Evolutionary conservation across 2,329 filamentous ascomycete species (phyloP).

Genomic region (Exophiala alcalophila): DNA sequence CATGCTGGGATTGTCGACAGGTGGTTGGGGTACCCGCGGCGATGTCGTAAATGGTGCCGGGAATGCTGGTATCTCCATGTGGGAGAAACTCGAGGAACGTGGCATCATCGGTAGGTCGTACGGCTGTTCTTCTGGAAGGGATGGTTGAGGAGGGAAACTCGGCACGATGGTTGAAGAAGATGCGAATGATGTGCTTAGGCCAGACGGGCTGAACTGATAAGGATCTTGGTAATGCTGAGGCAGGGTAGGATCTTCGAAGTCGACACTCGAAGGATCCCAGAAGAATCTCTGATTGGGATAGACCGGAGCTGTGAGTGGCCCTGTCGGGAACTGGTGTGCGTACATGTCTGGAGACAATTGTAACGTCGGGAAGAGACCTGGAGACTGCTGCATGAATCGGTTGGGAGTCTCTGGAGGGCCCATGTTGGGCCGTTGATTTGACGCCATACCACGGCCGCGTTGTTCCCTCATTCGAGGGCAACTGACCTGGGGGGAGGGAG

Average conservation of each 20-base stretch:
- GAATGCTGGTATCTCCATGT: conserved; percentile 37
- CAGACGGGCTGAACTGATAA: conserved; percentile 22
- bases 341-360: conserved; percentile 59
- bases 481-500: no score
- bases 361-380: conserved; percentile 51
- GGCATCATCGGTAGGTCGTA: conserved; percentile 26
- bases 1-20: conserved; percentile 45
- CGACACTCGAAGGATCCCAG: conserved; percentile 41
- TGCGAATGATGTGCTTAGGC: conserved; percentile 25
- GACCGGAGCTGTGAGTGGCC: conserved; percentile 55
- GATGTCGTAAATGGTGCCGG: conserved; percentile 47
- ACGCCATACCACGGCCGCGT: no score
- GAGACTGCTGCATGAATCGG: conserved; percentile 42
- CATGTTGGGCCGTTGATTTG: conserved; percentile 31
- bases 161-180: conserved; percentile 28
- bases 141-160: conserved; percentile 14
- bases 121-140: conserved; percentile 22
- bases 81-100: conserved; percentile 19
- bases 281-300: conserved; percentile 55
- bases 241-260: conserved; percentile 17
- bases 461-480: no score
- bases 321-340: conserved; percentile 46
- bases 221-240: conserved; percentile 28
- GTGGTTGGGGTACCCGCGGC: conserved; percentile 38
- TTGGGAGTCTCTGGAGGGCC: conserved; percentile 46